Evolutionary conservation across 768 basidiomycete species (phyloP).

Genomic region (Russula vinacea): DNA sequence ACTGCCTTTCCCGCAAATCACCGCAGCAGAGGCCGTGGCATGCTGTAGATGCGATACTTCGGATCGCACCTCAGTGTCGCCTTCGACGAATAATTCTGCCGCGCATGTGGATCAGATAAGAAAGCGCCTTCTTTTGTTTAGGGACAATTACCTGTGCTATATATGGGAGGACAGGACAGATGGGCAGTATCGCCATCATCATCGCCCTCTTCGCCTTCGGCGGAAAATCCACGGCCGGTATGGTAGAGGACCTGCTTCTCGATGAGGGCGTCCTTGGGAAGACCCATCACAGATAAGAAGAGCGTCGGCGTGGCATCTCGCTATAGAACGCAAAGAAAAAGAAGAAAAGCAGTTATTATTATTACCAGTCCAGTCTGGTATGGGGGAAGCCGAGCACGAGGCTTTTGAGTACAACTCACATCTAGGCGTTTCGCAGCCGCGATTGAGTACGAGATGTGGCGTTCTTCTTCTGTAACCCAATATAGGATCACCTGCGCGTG

Average conservation of each 20-base stretch:
- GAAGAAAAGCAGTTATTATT: neutral
- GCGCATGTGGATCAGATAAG: slow-evolving; percentile 11
- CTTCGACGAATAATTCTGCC: slow-evolving; percentile 14
- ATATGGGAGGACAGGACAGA: slow-evolving; percentile 40
- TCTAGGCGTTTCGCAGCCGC: slow-evolving; percentile 37
- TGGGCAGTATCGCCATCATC: slow-evolving; percentile 41
- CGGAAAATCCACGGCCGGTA: slow-evolving; percentile 52
- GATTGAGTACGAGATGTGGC: slow-evolving; percentile 43
- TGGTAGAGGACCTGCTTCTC: slow-evolving; percentile 77
- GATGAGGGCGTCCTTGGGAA: slow-evolving; percentile 69
- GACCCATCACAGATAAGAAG: slow-evolving; percentile 56
- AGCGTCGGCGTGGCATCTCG: slow-evolving; percentile 43
- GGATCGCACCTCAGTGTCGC: slow-evolving; percentile 10
- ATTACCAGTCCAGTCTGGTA: neutral
- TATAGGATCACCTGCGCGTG: slow-evolving; percentile 63
- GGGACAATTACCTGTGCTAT: slow-evolving; percentile 42
- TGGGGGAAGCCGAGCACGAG: neutral
- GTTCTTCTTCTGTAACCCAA: slow-evolving; percentile 53
- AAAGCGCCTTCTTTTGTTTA: neutral
- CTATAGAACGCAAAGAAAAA: slow-evolving; percentile 17
- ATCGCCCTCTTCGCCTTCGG: slow-evolving; percentile 43
- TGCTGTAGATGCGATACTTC: slow-evolving; percentile 15
- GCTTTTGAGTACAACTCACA: slow-evolving; percentile 8
- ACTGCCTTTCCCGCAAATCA: slow-evolving; percentile 27
- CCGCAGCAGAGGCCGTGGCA: slow-evolving; percentile 17